Conservation (phyloP, 1,139 yeast genomes). For the Pichia sp. region DNA sequence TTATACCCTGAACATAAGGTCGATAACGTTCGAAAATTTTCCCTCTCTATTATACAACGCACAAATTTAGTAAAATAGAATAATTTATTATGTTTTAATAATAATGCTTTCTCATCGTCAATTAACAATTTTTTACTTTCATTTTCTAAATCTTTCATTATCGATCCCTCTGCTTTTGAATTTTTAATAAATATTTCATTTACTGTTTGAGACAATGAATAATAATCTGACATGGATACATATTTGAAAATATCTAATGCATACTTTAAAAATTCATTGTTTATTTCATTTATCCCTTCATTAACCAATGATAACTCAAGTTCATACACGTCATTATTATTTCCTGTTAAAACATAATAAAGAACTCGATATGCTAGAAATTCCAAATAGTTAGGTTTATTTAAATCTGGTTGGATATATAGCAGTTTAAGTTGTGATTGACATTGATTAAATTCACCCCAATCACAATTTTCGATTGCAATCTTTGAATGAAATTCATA, state of each 20-base stretch:
- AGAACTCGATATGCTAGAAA: slow-evolving; percentile 71
- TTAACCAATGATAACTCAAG: slow-evolving; percentile 30
- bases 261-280: slow-evolving; percentile 33
- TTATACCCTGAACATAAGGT: slow-evolving; percentile 57
- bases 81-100: slow-evolving; percentile 20
- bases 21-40: slow-evolving; percentile 55
- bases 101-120: slow-evolving; percentile 10
- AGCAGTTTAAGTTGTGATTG: slow-evolving; percentile 70
- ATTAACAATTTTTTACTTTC: not conserved
- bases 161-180: slow-evolving; percentile 3
- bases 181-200: slow-evolving; percentile 6
- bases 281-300: slow-evolving; percentile 17
- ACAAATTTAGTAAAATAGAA: slow-evolving; percentile 25
- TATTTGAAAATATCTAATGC: slow-evolving; percentile 43
- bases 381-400: slow-evolving; percentile 46
- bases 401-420: slow-evolving; percentile 36
- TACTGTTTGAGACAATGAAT: slow-evolving; percentile 22
- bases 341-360: slow-evolving; percentile 74
- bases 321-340: slow-evolving; percentile 44
- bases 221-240: slow-evolving; percentile 45
- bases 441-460: slow-evolving; percentile 95
- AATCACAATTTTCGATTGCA: slow-evolving; percentile 76
- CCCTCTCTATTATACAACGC: slow-evolving; percentile 29
- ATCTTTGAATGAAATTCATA: slow-evolving; percentile 84
- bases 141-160: slow-evolving; percentile 5